Evolutionary conservation across 495 filamentous ascomycete genomes (phyloP).

Genomic region (Arthonia radiata): DNA sequence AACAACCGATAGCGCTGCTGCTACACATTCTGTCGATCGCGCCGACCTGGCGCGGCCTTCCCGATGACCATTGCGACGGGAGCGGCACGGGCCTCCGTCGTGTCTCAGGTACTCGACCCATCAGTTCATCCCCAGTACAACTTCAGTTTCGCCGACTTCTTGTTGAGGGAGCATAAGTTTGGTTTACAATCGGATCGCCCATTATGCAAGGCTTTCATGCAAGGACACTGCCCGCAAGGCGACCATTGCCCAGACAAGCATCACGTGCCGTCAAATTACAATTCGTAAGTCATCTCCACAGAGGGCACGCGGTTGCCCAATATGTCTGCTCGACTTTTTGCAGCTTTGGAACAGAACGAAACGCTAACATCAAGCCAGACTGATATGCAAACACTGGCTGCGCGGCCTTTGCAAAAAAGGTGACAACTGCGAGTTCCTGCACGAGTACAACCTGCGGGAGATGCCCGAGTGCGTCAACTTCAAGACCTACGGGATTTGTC

Average conservation of each 20-base stretch:
- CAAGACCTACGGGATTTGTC: slow-evolving; percentile 71
- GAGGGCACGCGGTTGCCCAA: slow-evolving; percentile 3
- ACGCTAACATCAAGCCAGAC: slow-evolving; percentile 11
- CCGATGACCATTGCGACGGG: background rate
- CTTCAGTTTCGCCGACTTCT: slow-evolving; percentile 18
- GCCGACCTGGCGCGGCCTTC: too few species aligned
- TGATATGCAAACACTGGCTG: slow-evolving; percentile 98
- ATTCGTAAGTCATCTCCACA: slow-evolving; percentile 16
- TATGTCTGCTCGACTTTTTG: too few species aligned
- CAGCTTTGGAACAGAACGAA: too few species aligned
- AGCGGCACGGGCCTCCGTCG: background rate
- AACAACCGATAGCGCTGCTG: too few species aligned
- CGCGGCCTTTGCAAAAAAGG: slow-evolving; percentile 95
- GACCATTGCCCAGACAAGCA: slow-evolving; percentile 39
- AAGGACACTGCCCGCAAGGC: slow-evolving; percentile 58
- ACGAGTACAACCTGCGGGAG: slow-evolving; percentile 93
- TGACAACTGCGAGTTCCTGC: slow-evolving; percentile 79
- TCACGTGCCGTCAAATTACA: slow-evolving; percentile 12
- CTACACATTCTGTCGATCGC: too few species aligned
- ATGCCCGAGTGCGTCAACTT: slow-evolving; percentile 89
- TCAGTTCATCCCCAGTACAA: slow-evolving; percentile 5
- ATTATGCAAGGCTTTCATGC: slow-evolving; percentile 54
- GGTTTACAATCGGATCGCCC: slow-evolving; percentile 49
- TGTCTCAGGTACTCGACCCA: slow-evolving; percentile 9
- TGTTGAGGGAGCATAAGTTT: slow-evolving; percentile 36